Evolutionary conservation across 306 rosid species (phyloP).

Genomic region (Glycine tomentella): DNA sequence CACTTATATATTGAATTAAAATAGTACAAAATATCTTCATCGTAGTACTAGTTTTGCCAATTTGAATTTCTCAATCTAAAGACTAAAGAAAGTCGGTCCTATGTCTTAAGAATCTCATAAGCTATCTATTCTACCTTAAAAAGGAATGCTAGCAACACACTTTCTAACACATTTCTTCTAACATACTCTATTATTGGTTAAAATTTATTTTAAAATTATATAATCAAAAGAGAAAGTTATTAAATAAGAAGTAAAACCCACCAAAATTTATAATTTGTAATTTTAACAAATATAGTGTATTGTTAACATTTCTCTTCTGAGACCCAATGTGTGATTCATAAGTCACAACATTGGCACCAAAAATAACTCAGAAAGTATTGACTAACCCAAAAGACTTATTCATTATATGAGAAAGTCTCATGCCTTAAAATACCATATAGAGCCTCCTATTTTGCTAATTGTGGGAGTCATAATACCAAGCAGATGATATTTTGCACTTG

Average conservation of each 20-base stretch:
- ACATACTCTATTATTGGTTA: too few species aligned
- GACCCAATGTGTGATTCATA: background rate
- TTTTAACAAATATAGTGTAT: too few species aligned
- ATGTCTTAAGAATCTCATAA: too few species aligned
- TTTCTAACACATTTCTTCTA: too few species aligned
- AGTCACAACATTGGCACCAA: background rate
- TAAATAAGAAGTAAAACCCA: too few species aligned
- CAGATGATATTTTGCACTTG: conserved; percentile 20
- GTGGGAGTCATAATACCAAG: background rate
- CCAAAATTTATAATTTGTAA: too few species aligned
- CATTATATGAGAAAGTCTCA: background rate
- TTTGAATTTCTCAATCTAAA: background rate
- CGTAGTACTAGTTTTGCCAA: background rate
- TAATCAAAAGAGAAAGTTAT: too few species aligned
- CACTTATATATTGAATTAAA: background rate
- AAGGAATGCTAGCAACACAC: too few species aligned
- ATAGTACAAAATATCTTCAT: background rate
- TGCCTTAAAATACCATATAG: background rate
- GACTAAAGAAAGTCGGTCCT: too few species aligned
- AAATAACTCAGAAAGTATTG: background rate
- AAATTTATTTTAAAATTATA: too few species aligned
- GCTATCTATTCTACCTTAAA: too few species aligned
- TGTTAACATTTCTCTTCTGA: too few species aligned
- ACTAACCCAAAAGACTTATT: background rate
- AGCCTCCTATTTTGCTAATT: background rate